phyloP scores from a whole-genome alignment of 495 filamentous ascomycete species.

The Neurospora sp. region DNA sequence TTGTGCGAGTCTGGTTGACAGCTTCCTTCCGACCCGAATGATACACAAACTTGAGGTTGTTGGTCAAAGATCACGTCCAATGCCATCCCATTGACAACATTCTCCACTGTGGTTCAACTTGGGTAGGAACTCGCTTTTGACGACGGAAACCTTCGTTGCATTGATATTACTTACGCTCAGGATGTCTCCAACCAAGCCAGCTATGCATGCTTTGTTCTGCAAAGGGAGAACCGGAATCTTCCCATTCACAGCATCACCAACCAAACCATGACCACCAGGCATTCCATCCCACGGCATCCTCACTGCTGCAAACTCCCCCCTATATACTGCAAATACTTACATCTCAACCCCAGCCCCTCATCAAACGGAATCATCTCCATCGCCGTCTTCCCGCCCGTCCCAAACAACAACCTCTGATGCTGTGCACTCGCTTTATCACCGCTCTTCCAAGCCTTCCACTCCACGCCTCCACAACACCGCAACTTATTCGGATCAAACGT shows the following conservation, averaged over 20 bases:
- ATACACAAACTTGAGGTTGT: neutral
- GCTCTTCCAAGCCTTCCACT: constrained; percentile 21
- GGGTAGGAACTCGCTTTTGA: neutral
- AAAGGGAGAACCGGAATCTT: neutral
- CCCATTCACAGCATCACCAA: neutral
- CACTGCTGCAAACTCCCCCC: neutral
- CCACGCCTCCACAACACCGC: constrained; percentile 8
- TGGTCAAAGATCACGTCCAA: neutral
- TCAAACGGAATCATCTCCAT: constrained; percentile 45
- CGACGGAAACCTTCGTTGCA: neutral
- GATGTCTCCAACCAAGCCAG: neutral
- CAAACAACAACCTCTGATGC: constrained; percentile 41
- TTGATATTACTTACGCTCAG: neutral
- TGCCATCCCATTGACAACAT: neutral
- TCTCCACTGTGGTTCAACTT: neutral
- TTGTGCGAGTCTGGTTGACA: neutral
- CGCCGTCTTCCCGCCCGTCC: constrained; percentile 39
- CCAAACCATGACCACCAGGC: neutral
- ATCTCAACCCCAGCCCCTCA: constrained; percentile 34
- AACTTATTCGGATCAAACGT: constrained; percentile 53
- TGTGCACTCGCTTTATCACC: neutral
- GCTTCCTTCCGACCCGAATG: neutral
- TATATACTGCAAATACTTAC: constrained; percentile 34
- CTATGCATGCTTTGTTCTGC: neutral
- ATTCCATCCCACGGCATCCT: neutral